A percentile compares a stretch with the other conserved stretches of the same genome.
Conservation (phyloP, 192 early-diverging fungal genomes). For the Rhizophagus prolifer region DNA sequence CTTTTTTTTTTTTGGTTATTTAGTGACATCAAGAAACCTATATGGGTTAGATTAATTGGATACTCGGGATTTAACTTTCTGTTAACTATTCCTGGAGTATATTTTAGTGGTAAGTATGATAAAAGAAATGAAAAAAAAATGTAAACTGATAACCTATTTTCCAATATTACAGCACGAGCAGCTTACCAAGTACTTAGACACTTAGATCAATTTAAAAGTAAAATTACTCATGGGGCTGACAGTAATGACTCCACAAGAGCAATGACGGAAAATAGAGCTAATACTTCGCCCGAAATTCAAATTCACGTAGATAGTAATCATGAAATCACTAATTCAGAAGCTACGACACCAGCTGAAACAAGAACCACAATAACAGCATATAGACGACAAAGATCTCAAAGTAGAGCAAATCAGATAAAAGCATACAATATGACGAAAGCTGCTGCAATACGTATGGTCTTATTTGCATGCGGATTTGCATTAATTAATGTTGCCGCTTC, state of each 20-base stretch:
- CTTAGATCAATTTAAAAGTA: not conserved
- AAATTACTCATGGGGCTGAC: not conserved
- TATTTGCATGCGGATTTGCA: not conserved
- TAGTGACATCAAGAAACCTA: not conserved
- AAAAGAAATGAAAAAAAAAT: no score
- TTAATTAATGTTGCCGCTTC: not conserved
- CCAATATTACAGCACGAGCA: not conserved
- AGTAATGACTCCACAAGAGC: no score
- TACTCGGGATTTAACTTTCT: not conserved
- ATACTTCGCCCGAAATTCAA: no score
- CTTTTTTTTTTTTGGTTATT: not conserved
- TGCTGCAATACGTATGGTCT: constrained; percentile 1
- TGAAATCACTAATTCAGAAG: no score
- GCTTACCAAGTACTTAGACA: not conserved
- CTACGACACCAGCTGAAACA: no score
- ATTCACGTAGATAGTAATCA: no score
- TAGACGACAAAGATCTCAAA: no score
- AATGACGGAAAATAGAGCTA: no score
- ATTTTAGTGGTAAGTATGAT: not conserved
- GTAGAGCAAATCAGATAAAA: not conserved
- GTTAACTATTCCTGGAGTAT: not conserved
- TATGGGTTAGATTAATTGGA: not conserved
- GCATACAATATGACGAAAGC: not conserved
- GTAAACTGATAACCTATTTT: no score
- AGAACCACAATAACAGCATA: no score